Percentiles rank a stretch among this genome's conserved stretches.
These are phyloP conservation scores for Arabis hirsuta DNA, from an alignment of 345 rosid species.

Conservation along the genomic window DNA sequence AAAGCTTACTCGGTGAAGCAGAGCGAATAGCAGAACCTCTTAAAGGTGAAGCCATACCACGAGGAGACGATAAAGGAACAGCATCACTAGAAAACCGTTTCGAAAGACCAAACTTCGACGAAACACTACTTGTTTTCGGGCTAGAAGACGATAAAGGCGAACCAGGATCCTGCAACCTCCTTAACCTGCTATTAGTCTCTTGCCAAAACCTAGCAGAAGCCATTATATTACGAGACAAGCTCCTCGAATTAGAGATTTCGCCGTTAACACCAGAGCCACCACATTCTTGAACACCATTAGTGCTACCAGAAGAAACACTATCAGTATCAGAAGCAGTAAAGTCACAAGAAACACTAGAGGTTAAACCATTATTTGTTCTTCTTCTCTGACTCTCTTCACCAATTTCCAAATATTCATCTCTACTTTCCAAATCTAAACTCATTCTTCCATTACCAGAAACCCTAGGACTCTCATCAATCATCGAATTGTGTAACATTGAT, in stretches of 20 bases:
- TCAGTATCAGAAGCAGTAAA: slow-evolving; percentile 82
- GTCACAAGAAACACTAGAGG: slow-evolving; percentile 59
- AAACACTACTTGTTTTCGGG: slow-evolving; percentile 60
- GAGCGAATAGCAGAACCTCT: slow-evolving; percentile 56
- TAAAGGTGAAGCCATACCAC: slow-evolving; percentile 77
- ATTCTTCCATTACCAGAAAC: slow-evolving; percentile 53
- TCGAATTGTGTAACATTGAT: slow-evolving; percentile 65
- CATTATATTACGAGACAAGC: slow-evolving; percentile 60
- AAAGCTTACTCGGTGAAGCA: slow-evolving; percentile 53
- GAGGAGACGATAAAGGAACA: slow-evolving; percentile 63
- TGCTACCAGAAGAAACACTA: slow-evolving; percentile 81
- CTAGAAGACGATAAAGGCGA: slow-evolving; percentile 66
- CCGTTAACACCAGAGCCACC: slow-evolving; percentile 56
- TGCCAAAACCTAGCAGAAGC: slow-evolving; percentile 98
- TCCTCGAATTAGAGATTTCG: slow-evolving; percentile 54
- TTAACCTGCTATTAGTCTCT: slow-evolving; percentile 92
- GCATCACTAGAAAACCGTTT: slow-evolving; percentile 71
- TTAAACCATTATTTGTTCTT: slow-evolving; percentile 47
- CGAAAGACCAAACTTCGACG: slow-evolving; percentile 68
- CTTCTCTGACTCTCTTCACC: slow-evolving; percentile 45
- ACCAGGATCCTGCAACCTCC: slow-evolving; percentile 91
- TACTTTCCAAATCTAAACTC: slow-evolving; percentile 58
- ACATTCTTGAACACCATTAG: slow-evolving; percentile 58
- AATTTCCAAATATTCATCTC: slow-evolving; percentile 44
- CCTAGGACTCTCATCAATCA: slow-evolving; percentile 59